Base-by-base conservation (phyloP, 306 rosid species). In the Sophora flavescens region DNA sequence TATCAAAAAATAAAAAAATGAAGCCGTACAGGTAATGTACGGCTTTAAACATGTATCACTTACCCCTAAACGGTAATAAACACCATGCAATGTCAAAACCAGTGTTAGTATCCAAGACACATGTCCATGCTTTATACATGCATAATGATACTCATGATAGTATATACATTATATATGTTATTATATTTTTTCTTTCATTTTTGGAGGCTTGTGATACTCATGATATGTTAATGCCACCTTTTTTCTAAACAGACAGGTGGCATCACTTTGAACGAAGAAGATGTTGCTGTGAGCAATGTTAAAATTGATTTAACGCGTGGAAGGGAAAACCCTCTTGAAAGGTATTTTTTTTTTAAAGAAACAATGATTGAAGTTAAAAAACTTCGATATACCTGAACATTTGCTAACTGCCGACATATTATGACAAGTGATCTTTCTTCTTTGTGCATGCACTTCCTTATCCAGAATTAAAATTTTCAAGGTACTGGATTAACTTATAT, bases 291-390 rank as follows among this genome's bases (percentile, higher is more conserved):
- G 70, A 75, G 83, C 85, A 88, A 78, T 32, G 88, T 89, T 61
- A 93, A 81, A 87, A 91, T 93, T 74, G 96, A 93, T 87, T 88
- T 93, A 88, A 88, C 98, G 32, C 81, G 84, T 30, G 97, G 97
- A 80, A 89, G 66, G 9, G 78, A 84, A 45, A 91, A 89, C 81
- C 98, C 98, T 83, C 93, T 93, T 54, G 88, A 78, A 83, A 89
- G 92, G 97, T 93, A 83, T 77, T 74, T 51, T 54, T 42, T 66
- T 54, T 73, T n/a, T n/a, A n/a, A n/a, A n/a, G n/a, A 66, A 68
- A n/a, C 13, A 4, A 30, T 73, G 32, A 56, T 78, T 63, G 12
- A 36, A 28, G 18, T 57, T 1, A 6, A 75, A 52, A 65, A 63
- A 69, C 63, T 75, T 60, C 4, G 53, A 10, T 22, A 44, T 63